These are phyloP conservation scores for Gossypium sturtianum DNA, from an alignment of 345 rosid genomes.

Conservation along the genomic window DNA sequence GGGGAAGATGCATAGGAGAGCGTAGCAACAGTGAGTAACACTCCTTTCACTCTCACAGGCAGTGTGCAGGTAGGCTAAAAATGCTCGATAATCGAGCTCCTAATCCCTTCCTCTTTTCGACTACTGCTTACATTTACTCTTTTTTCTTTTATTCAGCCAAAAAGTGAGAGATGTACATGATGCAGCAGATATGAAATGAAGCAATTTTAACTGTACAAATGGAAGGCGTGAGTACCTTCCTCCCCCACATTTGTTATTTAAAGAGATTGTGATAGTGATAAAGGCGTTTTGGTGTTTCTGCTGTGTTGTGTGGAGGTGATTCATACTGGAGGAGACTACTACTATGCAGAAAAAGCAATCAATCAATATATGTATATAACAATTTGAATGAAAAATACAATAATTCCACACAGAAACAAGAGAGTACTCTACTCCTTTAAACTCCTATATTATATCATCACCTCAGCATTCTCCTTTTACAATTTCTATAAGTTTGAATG, in stretches of 20 bases:
- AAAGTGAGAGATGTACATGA: slow-evolving; percentile 18
- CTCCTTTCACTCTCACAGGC: slow-evolving; percentile 4
- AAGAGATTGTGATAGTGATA: slow-evolving; percentile 10
- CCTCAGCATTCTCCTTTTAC: background rate
- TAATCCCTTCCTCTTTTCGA: slow-evolving; percentile 17
- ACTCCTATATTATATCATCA: background rate
- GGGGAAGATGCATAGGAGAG: slow-evolving; percentile 24
- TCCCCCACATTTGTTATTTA: slow-evolving; percentile 11
- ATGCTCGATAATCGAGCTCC: slow-evolving; percentile 25
- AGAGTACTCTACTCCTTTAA: background rate
- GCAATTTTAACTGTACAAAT: slow-evolving; percentile 31
- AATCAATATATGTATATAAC: background rate
- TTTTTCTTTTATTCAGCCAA: background rate
- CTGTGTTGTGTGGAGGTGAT: background rate
- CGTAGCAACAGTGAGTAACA: slow-evolving; percentile 24
- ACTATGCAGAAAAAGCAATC: slow-evolving; percentile 11
- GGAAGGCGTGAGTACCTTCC: slow-evolving; percentile 22
- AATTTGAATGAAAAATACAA: background rate
- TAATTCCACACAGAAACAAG: background rate
- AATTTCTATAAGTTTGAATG: background rate
- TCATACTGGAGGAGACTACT: background rate
- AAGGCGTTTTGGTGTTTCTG: slow-evolving; percentile 4
- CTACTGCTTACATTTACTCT: slow-evolving; percentile 19
- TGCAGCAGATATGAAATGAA: slow-evolving; percentile 26
- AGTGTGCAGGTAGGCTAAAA: background rate